A percentile compares a stretch with the other conserved stretches of the same genome.
Evolutionary conservation across 768 basidiomycete species (phyloP).

Genomic region (Zangia roseola): DNA sequence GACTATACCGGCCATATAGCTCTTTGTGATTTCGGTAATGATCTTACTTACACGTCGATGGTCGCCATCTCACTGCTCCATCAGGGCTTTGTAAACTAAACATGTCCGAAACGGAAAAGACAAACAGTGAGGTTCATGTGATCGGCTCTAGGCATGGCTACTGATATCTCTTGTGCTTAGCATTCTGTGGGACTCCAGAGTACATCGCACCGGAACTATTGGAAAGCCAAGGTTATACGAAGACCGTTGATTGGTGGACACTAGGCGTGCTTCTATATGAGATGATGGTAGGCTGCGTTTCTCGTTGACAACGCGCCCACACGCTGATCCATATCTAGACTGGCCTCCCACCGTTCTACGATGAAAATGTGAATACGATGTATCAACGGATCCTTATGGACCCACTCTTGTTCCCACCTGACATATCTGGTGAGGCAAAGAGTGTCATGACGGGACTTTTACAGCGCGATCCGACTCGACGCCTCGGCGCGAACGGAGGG

Average conservation of each 20-base stretch:
- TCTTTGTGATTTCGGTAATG: constrained; percentile 88
- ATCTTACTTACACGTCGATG: neutral
- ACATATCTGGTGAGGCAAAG: constrained; percentile 84
- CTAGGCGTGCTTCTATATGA: constrained; percentile 95
- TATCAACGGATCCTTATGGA: constrained; percentile 94
- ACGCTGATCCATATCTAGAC: constrained; percentile 47
- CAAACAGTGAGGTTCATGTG: constrained; percentile 69
- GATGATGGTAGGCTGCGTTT: constrained; percentile 69
- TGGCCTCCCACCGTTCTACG: constrained; percentile 97
- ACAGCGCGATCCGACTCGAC: constrained; percentile 81
- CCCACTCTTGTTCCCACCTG: constrained; percentile 87
- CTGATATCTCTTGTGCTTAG: constrained; percentile 36
- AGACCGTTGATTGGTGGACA: constrained; percentile 99
- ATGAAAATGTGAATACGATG: constrained; percentile 98
- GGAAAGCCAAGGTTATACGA: constrained; percentile 95
- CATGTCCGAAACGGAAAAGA: constrained; percentile 97
- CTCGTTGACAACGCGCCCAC: neutral
- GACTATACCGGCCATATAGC: constrained; percentile 99
- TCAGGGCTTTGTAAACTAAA: constrained; percentile 88
- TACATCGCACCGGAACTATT: constrained; percentile 98
- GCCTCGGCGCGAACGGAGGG: constrained; percentile 90
- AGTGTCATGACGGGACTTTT: constrained; percentile 87
- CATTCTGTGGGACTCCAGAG: constrained; percentile 98
- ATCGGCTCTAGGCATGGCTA: neutral
- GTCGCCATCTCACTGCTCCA: neutral